A percentile compares a stretch with the other conserved stretches of the same genome.
phyloP scores from a whole-genome alignment of 345 rosid genomes.

The Chamaenerion angustifolium region DNA sequence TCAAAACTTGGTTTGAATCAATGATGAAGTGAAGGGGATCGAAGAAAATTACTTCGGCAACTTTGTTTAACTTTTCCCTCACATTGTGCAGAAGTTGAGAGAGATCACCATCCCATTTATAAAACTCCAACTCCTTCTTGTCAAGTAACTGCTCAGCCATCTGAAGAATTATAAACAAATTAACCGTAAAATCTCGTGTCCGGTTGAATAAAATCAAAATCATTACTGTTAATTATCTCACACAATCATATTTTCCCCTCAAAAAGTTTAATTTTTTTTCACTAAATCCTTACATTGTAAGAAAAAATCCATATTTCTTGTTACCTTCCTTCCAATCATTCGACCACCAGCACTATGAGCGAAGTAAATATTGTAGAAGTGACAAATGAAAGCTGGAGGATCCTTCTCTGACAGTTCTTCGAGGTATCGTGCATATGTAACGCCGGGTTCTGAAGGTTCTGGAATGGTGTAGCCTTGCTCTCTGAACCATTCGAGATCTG shows the following conservation, averaged over 20 bases:
- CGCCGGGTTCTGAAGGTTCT: slow-evolving; percentile 68
- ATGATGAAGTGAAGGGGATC: too few species aligned
- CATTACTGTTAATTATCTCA: too few species aligned
- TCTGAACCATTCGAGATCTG: slow-evolving; percentile 80
- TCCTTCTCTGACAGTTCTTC: slow-evolving; percentile 64
- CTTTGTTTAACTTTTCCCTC: slow-evolving; percentile 73
- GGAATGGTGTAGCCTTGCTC: slow-evolving; percentile 80
- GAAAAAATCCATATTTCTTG: neutral
- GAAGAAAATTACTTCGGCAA: slow-evolving; percentile 49
- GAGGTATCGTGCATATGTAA: slow-evolving; percentile 41
- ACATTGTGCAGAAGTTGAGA: slow-evolving; percentile 68
- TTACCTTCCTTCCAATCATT: slow-evolving; percentile 92
- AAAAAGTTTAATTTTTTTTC: too few species aligned
- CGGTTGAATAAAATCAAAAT: too few species aligned
- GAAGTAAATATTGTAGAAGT: slow-evolving; percentile 88
- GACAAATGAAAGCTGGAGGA: slow-evolving; percentile 93
- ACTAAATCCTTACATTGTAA: too few species aligned
- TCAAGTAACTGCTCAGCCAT: slow-evolving; percentile 64
- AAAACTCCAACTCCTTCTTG: slow-evolving; percentile 61
- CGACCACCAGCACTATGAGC: slow-evolving; percentile 96
- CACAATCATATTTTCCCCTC: too few species aligned
- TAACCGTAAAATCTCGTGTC: too few species aligned
- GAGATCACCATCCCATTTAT: slow-evolving; percentile 91
- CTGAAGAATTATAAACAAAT: slow-evolving; percentile 13
- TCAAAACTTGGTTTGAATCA: neutral